Conservation (phyloP, 1,284 basidiomycete genomes). For the Sanghuangporus baumii region DNA sequence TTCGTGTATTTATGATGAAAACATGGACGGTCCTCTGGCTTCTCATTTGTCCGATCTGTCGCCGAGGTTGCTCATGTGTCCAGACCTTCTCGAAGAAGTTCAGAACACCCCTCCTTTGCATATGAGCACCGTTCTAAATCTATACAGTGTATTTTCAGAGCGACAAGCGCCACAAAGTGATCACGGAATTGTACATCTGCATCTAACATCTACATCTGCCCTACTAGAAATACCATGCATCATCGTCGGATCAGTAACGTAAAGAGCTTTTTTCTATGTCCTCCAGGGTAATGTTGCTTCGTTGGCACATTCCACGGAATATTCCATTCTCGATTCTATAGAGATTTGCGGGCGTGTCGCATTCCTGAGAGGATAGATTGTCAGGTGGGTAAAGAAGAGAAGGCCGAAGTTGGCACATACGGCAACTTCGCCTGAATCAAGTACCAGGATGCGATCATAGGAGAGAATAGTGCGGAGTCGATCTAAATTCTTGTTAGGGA, state of each 20-base stretch:
- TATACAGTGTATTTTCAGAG: background rate
- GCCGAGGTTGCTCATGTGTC: slow-evolving; percentile 12
- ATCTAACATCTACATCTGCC: background rate
- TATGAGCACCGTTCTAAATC: background rate
- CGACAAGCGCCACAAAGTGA: background rate
- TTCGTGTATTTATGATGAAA: background rate
- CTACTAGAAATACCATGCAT: background rate
- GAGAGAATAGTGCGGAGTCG: slow-evolving; percentile 74
- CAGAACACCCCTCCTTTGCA: background rate
- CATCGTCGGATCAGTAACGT: background rate
- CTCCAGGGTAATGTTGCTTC: slow-evolving; percentile 47
- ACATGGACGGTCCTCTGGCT: background rate
- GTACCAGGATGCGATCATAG: slow-evolving; percentile 71
- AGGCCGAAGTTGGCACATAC: slow-evolving; percentile 31
- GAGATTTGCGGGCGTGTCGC: slow-evolving; percentile 60
- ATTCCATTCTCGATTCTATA: slow-evolving; percentile 49
- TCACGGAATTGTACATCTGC: background rate
- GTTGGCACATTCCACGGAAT: slow-evolving; percentile 65
- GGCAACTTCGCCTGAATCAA: slow-evolving; percentile 66
- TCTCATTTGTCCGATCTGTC: slow-evolving; percentile 14
- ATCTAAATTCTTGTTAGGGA: slow-evolving; percentile 32
- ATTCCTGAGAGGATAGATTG: slow-evolving; percentile 41
- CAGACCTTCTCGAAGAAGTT: background rate
- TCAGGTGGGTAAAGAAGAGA: background rate
- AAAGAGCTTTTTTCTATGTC: slow-evolving; percentile 36